Conservation (phyloP, 768 basidiomycete species). For the Kwoniella pini region DNA sequence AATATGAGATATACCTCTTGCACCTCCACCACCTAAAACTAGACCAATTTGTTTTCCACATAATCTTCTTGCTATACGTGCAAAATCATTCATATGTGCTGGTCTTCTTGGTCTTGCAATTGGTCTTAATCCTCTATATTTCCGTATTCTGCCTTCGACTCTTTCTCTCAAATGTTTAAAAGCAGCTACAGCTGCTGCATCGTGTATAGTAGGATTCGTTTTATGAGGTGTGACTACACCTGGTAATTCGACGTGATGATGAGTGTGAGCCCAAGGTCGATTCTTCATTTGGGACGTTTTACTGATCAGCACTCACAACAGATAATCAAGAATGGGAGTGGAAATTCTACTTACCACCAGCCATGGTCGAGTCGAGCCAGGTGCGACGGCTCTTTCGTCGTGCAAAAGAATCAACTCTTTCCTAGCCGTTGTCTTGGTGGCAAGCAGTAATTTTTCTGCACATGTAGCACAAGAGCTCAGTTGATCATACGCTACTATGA, state of each 20-base stretch:
- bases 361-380: conserved; percentile 95
- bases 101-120: conserved; percentile 70
- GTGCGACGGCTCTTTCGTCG: conserved; percentile 79
- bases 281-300: conserved; percentile 59
- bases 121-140: conserved; percentile 70
- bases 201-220: conserved; percentile 61
- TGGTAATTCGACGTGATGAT: conserved; percentile 80
- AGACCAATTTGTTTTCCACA: conserved; percentile 92
- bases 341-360: conserved; percentile 75
- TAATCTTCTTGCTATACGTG: conserved; percentile 81
- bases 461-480: neutral
- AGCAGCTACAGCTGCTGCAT: conserved; percentile 82
- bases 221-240: conserved; percentile 59
- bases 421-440: conserved; percentile 96
- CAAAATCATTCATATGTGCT: conserved; percentile 87
- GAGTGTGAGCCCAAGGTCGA: conserved; percentile 94
- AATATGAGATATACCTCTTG: conserved; percentile 77
- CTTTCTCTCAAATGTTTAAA: conserved; percentile 90
- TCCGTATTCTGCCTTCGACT: conserved; percentile 84
- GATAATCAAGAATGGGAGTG: too few relatives aligned
- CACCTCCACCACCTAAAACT: conserved; percentile 96
- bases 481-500: neutral
- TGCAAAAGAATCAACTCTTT: conserved; percentile 95
- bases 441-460: conserved; percentile 73
- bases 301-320: too few relatives aligned